These are phyloP conservation scores for Mycocalia duriaeana DNA, from an alignment of 1,284 basidiomycete genomes.

Conservation along the genomic window DNA sequence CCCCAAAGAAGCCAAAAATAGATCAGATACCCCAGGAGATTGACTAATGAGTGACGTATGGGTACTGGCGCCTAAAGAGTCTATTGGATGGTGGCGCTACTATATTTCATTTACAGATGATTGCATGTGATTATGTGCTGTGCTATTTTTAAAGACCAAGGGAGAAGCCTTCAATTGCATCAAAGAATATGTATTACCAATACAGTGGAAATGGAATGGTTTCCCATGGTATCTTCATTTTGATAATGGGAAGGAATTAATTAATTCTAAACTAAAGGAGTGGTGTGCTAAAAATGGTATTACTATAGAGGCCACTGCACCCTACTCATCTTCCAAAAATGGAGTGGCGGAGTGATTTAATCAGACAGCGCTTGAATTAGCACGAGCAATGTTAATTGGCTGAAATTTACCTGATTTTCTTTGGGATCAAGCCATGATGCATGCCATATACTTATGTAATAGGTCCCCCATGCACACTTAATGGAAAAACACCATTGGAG, in stretches of 20 bases:
- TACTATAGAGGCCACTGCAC: slow-evolving; percentile 21
- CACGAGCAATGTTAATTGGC: slow-evolving; percentile 22
- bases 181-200: slow-evolving; percentile 5
- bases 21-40: slow-evolving; percentile 6
- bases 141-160: slow-evolving; percentile 15
- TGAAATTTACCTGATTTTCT: slow-evolving; percentile 26
- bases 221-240: slow-evolving; percentile 10
- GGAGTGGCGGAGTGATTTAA: slow-evolving; percentile 36
- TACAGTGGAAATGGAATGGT: slow-evolving; percentile 10
- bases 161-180: slow-evolving; percentile 12
- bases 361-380: slow-evolving; percentile 23
- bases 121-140: background rate
- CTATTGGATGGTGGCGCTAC: slow-evolving; percentile 10
- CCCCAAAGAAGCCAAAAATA: slow-evolving; percentile 13
- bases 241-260: slow-evolving; percentile 17
- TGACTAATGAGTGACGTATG: slow-evolving; percentile 9
- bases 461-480: slow-evolving; percentile 15
- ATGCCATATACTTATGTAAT: slow-evolving; percentile 26
- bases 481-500: too few relatives aligned
- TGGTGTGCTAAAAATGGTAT: slow-evolving; percentile 15
- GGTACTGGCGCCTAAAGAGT: slow-evolving; percentile 9
- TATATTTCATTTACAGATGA: slow-evolving; percentile 20
- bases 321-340: slow-evolving; percentile 33
- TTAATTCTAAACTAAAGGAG: slow-evolving; percentile 10
- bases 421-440: slow-evolving; percentile 34